Conservation (phyloP, 495 filamentous ascomycete species). For the Trichoderma gamsii region DNA sequence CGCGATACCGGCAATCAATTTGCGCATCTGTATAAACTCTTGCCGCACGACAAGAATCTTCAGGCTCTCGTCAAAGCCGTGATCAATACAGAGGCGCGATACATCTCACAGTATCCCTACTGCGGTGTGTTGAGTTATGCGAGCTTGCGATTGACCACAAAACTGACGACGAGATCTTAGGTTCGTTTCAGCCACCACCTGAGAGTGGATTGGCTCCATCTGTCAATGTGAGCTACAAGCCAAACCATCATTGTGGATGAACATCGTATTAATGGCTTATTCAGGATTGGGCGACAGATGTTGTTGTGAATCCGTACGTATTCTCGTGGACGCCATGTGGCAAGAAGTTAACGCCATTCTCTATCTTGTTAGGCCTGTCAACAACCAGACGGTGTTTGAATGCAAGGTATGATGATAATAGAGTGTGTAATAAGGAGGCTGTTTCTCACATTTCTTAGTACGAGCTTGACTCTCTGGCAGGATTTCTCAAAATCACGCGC, state of each 20-base stretch:
- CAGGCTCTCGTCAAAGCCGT: constrained; percentile 56
- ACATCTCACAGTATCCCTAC: constrained; percentile 52
- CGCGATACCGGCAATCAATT: constrained; percentile 64
- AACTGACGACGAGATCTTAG: background rate
- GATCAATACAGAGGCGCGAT: constrained; percentile 61
- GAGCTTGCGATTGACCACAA: background rate
- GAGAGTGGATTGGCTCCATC: constrained; percentile 9
- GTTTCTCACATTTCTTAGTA: constrained; percentile 32
- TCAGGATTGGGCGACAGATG: constrained; percentile 14
- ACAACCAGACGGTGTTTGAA: constrained; percentile 68
- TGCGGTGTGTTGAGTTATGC: constrained; percentile 54
- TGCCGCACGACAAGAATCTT: constrained; percentile 34
- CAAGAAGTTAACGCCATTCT: background rate
- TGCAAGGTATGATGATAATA: constrained; percentile 48
- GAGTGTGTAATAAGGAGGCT: background rate
- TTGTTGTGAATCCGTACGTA: constrained; percentile 22
- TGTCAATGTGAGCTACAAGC: constrained; percentile 21
- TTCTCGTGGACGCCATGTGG: background rate
- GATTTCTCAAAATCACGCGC: constrained; percentile 53
- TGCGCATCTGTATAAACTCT: constrained; percentile 55
- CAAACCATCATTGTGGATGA: constrained; percentile 71
- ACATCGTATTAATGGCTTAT: constrained; percentile 33
- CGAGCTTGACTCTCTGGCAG: constrained; percentile 62
- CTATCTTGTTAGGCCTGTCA: background rate
- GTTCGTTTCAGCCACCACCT: constrained; percentile 37